Evolutionary conservation across 352 stramenopile genomes (phyloP).

Genomic region (Pythium pyrilobum): DNA sequence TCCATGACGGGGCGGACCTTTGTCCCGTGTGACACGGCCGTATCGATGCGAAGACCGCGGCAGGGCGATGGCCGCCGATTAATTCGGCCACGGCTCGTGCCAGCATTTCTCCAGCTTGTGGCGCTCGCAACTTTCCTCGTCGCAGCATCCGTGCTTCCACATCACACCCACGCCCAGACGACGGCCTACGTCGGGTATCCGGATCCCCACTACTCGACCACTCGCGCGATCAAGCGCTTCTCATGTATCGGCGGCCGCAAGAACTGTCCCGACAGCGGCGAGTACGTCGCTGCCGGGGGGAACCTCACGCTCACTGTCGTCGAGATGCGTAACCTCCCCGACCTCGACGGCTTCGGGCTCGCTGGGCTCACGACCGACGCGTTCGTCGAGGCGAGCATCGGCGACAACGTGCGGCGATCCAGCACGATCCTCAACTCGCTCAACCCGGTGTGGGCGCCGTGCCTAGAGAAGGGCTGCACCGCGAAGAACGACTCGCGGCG

Average conservation of each 20-base stretch:
- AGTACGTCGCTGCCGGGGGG: slow-evolving; percentile 73
- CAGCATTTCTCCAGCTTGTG: too few species aligned
- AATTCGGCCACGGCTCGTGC: too few species aligned
- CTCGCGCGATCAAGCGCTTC: slow-evolving; percentile 47
- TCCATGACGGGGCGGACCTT: too few species aligned
- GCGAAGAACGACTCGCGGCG: slow-evolving; percentile 40
- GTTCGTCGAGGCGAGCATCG: slow-evolving; percentile 70
- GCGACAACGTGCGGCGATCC: slow-evolving; percentile 58
- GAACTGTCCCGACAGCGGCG: slow-evolving; percentile 66
- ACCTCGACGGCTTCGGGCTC: slow-evolving; percentile 75
- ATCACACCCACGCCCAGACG: slow-evolving; percentile 42
- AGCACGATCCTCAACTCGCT: slow-evolving; percentile 61
- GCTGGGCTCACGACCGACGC: slow-evolving; percentile 67
- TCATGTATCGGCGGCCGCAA: slow-evolving; percentile 57
- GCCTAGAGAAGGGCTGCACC: slow-evolving; percentile 33
- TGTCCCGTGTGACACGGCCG: too few species aligned
- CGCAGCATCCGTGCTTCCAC: too few species aligned
- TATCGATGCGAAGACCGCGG: too few species aligned
- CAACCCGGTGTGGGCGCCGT: slow-evolving; percentile 75
- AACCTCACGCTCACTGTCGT: slow-evolving; percentile 85
- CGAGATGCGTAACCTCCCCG: slow-evolving; percentile 77
- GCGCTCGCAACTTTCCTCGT: too few species aligned
- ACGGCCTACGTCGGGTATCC: slow-evolving; percentile 53
- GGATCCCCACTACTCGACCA: slow-evolving; percentile 56
- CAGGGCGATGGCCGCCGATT: too few species aligned